phyloP scores from a whole-genome alignment of 768 basidiomycete species.

The Amanita fuliginea region DNA sequence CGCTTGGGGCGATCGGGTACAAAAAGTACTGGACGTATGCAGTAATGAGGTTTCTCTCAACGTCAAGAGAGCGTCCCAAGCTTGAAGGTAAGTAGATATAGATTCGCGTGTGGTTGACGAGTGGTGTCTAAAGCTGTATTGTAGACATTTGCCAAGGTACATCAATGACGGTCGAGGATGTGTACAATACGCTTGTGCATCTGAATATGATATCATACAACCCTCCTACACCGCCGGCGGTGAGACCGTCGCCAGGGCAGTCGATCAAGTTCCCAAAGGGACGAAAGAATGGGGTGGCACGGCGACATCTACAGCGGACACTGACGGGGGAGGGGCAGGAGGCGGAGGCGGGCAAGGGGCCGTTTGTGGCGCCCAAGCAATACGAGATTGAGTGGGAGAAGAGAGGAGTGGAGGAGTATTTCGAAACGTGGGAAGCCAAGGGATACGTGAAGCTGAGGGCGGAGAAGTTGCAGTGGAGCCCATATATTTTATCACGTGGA shows the following conservation, averaged over 20 bases:
- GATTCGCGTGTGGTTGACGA: neutral
- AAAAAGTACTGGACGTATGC: conserved; percentile 89
- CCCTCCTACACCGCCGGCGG: conserved; percentile 35
- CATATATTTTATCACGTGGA: conserved; percentile 61
- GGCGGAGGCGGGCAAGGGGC: conserved; percentile 29
- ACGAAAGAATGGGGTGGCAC: conserved; percentile 51
- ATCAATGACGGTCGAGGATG: conserved; percentile 86
- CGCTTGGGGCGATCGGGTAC: conserved; percentile 89
- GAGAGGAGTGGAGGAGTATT: conserved; percentile 49
- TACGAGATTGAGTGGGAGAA: conserved; percentile 74
- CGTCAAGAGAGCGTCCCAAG: conserved; percentile 45
- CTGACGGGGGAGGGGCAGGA: conserved; percentile 39
- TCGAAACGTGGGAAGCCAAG: conserved; percentile 65
- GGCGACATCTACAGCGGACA: conserved; percentile 51
- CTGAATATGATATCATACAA: conserved; percentile 64
- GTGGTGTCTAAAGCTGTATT: conserved; percentile 2
- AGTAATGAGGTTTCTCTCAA: conserved; percentile 65
- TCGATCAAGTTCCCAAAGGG: conserved; percentile 66
- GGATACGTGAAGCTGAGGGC: conserved; percentile 68
- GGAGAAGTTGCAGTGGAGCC: conserved; percentile 90
- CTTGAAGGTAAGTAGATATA: conserved; percentile 51
- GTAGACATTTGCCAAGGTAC: conserved; percentile 79
- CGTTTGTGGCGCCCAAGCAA: conserved; percentile 51
- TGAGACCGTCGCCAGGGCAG: conserved; percentile 66
- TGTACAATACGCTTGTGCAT: conserved; percentile 60